Evolutionary conservation across 2,329 filamentous ascomycete species (phyloP).

Genomic region (Colletotrichum chlorophyti): DNA sequence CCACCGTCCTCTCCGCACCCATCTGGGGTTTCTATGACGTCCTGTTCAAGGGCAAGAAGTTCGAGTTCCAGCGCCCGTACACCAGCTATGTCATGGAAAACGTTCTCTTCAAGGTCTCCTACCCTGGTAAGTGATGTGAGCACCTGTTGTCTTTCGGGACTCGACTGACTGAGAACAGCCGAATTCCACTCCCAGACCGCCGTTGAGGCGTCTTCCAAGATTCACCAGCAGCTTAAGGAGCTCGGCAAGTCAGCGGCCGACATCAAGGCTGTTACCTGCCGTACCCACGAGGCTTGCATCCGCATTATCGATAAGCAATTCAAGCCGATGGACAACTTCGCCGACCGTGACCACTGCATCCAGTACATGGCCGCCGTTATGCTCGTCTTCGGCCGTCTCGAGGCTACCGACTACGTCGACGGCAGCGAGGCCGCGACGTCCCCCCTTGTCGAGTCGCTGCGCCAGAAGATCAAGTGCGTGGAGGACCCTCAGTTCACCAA

Average conservation of each 20-base stretch:
- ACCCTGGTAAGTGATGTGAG: conserved; percentile 71
- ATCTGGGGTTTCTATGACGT: conserved; percentile 99
- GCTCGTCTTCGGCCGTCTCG: conserved; percentile 93
- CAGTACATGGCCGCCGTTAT: conserved; percentile 99
- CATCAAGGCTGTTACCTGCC: conserved; percentile 91
- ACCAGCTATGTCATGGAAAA: conserved; percentile 99
- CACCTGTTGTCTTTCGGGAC: neutral
- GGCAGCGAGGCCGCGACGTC: conserved; percentile 91
- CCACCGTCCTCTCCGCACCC: conserved; percentile 90
- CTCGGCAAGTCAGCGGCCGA: conserved; percentile 91
- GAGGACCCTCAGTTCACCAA: conserved; percentile 94
- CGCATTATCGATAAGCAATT: conserved; percentile 99
- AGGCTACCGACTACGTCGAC: conserved; percentile 92
- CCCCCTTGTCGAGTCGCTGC: conserved; percentile 85
- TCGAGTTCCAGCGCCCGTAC: conserved; percentile 94
- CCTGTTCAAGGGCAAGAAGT: conserved; percentile 93
- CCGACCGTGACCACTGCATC: conserved; percentile 98
- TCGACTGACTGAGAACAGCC: conserved; percentile 49
- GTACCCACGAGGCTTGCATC: conserved; percentile 97
- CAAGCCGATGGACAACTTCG: conserved; percentile 99
- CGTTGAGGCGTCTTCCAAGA: conserved; percentile 90
- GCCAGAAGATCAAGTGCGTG: conserved; percentile 93
- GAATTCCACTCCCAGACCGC: conserved; percentile 99
- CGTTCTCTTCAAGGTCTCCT: conserved; percentile 99
- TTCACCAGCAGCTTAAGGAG: conserved; percentile 81